Evolutionary conservation across 2,329 filamentous ascomycete species (phyloP).

Genomic region (Diaporthe amygdali): DNA sequence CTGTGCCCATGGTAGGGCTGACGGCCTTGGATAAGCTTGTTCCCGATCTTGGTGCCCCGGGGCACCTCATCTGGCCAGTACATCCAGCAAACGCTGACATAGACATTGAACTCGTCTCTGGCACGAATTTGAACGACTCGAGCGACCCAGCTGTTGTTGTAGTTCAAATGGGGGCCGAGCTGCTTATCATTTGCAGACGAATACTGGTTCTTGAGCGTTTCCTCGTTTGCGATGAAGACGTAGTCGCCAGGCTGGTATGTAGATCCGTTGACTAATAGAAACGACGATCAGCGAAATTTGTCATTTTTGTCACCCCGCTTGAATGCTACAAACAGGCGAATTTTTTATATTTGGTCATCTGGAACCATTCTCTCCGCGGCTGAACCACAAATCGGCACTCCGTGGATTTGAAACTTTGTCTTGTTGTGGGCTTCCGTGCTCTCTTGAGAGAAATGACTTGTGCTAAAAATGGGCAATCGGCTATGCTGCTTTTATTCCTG

Average conservation of each 20-base stretch:
- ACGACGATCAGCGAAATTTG: constrained; percentile 24
- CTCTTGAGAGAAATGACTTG: constrained; percentile 50
- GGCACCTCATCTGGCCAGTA: constrained; percentile 77
- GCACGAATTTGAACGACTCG: constrained; percentile 79
- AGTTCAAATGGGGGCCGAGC: constrained; percentile 44
- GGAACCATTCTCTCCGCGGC: constrained; percentile 57
- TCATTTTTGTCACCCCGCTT: background rate
- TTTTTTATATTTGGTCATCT: constrained; percentile 66
- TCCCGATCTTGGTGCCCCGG: constrained; percentile 56
- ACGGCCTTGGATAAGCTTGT: constrained; percentile 56
- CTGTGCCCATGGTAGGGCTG: constrained; percentile 70
- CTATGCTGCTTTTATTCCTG: constrained; percentile 53
- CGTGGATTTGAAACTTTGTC: constrained; percentile 56
- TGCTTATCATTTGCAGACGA: constrained; percentile 41
- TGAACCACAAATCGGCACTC: constrained; percentile 60
- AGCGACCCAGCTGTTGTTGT: constrained; percentile 72
- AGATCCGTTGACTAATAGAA: constrained; percentile 54
- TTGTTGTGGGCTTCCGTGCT: constrained; percentile 43
- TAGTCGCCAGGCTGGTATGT: constrained; percentile 65
- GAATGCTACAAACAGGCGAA: constrained; percentile 53
- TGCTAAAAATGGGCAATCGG: constrained; percentile 61
- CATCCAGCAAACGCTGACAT: constrained; percentile 78
- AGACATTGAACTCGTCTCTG: constrained; percentile 74
- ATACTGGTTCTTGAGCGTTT: constrained; percentile 59
- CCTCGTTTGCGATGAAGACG: constrained; percentile 63